phyloP scores from a whole-genome alignment of 2,329 filamentous ascomycete species.

The Ascomycota sp. region DNA sequence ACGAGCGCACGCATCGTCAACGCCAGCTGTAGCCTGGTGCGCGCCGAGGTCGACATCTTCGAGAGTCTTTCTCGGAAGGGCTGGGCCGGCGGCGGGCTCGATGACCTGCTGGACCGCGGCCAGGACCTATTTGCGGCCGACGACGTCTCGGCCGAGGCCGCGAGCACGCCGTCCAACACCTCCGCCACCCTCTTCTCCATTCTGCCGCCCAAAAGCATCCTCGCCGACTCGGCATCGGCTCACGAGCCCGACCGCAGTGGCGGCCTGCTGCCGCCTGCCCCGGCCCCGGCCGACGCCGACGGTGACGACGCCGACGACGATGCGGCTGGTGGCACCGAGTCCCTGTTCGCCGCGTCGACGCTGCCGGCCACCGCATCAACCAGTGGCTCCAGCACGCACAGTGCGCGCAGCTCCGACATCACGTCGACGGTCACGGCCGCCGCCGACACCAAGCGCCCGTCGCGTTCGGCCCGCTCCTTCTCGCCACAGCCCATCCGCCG shows the following conservation, averaged over 20 bases:
- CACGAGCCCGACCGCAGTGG: slow-evolving; percentile 25
- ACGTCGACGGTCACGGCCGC: background rate
- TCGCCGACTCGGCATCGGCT: slow-evolving; percentile 28
- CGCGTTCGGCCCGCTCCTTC: slow-evolving; percentile 35
- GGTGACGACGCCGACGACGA: slow-evolving; percentile 35
- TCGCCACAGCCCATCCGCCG: slow-evolving; percentile 32
- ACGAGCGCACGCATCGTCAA: slow-evolving; percentile 42
- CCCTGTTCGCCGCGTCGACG: slow-evolving; percentile 26
- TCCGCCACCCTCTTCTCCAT: slow-evolving; percentile 38
- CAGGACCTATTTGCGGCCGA: slow-evolving; percentile 36
- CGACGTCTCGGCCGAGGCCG: slow-evolving; percentile 12
- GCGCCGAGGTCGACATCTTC: slow-evolving; percentile 51
- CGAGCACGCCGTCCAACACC: slow-evolving; percentile 8
- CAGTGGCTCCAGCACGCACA: slow-evolving; percentile 9
- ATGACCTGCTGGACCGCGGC: slow-evolving; percentile 44
- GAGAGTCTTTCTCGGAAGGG: slow-evolving; percentile 46
- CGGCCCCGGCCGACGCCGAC: slow-evolving; percentile 31
- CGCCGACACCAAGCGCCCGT: slow-evolving; percentile 9
- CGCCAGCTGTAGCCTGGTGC: slow-evolving; percentile 41
- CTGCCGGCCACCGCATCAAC: slow-evolving; percentile 7
- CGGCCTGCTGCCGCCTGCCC: slow-evolving; percentile 28
- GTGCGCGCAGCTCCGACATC: background rate
- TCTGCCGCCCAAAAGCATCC: slow-evolving; percentile 41
- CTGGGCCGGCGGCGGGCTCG: slow-evolving; percentile 45
- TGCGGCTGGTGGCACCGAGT: slow-evolving; percentile 35